Base-by-base conservation (phyloP, 2,329 filamentous ascomycete genomes). In the Fonsecaea pugnacius region DNA sequence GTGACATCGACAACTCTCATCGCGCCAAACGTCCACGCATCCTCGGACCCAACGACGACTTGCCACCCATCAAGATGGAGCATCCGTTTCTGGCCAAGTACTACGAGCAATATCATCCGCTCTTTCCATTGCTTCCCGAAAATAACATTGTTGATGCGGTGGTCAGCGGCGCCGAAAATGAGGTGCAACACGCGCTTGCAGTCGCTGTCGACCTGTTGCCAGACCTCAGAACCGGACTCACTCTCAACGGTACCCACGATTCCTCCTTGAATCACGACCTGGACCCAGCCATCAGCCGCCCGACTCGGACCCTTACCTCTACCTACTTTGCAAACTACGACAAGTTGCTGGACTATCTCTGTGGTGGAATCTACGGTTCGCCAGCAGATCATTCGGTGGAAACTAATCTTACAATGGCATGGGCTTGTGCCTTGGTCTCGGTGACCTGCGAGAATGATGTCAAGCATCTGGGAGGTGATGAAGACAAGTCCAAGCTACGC, bases 121-220 rank as follows among this genome's bases (percentile, higher is more conserved):
- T 63, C n/a, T 64, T 70, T 33, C 62, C 67, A 2, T 57, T 71
- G 16, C 69, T 71, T 33, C 69, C 70, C 10, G 64, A 70, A 10
- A 27, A 53, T 10, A 52, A 60, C 10, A 56, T 40, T n/a, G 64
- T 68, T 38, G 21, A 58, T 21, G 30, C 48, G 18, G 51, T 68
- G 16, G 52, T 66, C 35, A 24, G 32, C 12, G 38, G 58, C 5
- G 58, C 58, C 2, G 27, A 55, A 21, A 18, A 43, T n/a, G 33
- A 30, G 9, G 18, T 63, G 24, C 58, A 63, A 46, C 58, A 68
- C 35, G 61, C 66, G 35, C 64, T 68, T 50, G 51, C 30, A 12
- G 35, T 46, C 33, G 64, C 58, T 48, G 24, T 68, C 32, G 63
- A 62, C 30, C 18, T 68, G 18, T 54, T 68, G 14, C 60, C 52